A percentile compares a stretch with the other conserved stretches of the same genome.
phyloP scores from a whole-genome alignment of 2,329 filamentous ascomycete genomes.

The Fusarium pininemorale region DNA sequence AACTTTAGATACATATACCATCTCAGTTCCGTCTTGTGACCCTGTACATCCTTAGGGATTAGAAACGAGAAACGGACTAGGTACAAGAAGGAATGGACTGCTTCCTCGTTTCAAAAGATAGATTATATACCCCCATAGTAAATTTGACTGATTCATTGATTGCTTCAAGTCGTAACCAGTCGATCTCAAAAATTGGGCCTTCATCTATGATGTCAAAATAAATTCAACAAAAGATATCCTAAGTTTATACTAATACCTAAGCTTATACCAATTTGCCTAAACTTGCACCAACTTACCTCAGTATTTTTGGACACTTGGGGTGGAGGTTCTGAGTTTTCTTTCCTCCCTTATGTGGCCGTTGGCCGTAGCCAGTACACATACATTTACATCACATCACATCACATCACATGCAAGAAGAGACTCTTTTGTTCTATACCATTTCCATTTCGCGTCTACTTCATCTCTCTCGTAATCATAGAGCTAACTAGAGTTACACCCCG shows the following conservation, averaged over 20 bases:
- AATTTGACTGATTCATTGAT: background rate
- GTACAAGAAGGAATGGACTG: background rate
- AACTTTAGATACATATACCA: background rate
- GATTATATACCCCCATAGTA: constrained; percentile 29
- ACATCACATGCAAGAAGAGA: background rate
- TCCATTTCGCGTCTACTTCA: constrained; percentile 52
- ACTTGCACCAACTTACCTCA: background rate
- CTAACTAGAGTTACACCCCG: constrained; percentile 54
- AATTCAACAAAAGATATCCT: background rate
- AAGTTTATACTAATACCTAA: no score
- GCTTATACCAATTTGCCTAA: background rate
- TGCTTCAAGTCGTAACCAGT: background rate
- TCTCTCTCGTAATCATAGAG: constrained; percentile 54
- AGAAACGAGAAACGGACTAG: background rate
- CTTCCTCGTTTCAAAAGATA: constrained; percentile 1
- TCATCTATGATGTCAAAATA: background rate
- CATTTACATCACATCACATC: background rate
- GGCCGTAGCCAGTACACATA: background rate
- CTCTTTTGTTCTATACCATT: constrained; percentile 42
- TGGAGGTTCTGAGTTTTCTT: no score
- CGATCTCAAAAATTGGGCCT: background rate
- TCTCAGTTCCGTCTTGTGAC: background rate
- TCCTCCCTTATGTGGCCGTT: no score
- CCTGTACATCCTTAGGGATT: background rate
- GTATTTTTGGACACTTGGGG: background rate